Conservation (phyloP, 1,284 basidiomycete species). For the Austroboletus novae-zelandiae region DNA sequence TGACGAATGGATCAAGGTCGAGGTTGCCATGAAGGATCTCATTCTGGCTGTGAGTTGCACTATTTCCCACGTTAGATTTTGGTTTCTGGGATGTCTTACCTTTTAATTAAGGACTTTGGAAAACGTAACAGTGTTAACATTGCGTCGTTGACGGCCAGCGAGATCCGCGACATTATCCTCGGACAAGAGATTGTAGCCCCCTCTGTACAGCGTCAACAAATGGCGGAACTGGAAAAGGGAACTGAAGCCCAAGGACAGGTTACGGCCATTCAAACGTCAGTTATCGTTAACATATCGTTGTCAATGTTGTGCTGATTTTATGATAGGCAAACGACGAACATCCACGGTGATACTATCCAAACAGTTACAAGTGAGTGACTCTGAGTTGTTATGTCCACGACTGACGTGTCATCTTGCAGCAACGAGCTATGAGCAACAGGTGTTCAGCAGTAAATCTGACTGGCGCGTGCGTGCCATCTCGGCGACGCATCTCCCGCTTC, state of each 20-base stretch:
- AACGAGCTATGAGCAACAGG: slow-evolving; percentile 96
- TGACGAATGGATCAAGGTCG: slow-evolving; percentile 99
- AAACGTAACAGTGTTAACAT: slow-evolving; percentile 99
- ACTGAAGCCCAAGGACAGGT: slow-evolving; percentile 93
- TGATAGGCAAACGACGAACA: slow-evolving; percentile 86
- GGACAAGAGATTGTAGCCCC: slow-evolving; percentile 96
- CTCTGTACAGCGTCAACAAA: slow-evolving; percentile 94
- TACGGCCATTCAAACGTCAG: slow-evolving; percentile 90
- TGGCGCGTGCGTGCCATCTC: slow-evolving; percentile 98
- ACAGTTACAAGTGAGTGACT: slow-evolving; percentile 80
- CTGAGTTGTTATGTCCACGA: background rate
- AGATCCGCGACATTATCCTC: slow-evolving; percentile 95
- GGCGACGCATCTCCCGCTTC: slow-evolving; percentile 93
- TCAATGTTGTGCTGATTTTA: slow-evolving; percentile 13
- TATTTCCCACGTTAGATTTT: background rate
- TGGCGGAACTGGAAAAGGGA: slow-evolving; percentile 98
- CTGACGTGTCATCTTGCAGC: slow-evolving; percentile 42
- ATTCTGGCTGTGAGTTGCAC: slow-evolving; percentile 68
- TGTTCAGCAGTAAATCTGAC: slow-evolving; percentile 98
- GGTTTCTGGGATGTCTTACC: slow-evolving; percentile 2
- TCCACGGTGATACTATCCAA: slow-evolving; percentile 96
- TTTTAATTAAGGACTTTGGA: slow-evolving; percentile 78
- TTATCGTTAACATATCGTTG: slow-evolving; percentile 1
- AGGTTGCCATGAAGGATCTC: slow-evolving; percentile 94
- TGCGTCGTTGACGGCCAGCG: slow-evolving; percentile 92